These are phyloP conservation scores for Leptographium procerum DNA, from an alignment of 2,329 filamentous ascomycete species.

Conservation along the genomic window DNA sequence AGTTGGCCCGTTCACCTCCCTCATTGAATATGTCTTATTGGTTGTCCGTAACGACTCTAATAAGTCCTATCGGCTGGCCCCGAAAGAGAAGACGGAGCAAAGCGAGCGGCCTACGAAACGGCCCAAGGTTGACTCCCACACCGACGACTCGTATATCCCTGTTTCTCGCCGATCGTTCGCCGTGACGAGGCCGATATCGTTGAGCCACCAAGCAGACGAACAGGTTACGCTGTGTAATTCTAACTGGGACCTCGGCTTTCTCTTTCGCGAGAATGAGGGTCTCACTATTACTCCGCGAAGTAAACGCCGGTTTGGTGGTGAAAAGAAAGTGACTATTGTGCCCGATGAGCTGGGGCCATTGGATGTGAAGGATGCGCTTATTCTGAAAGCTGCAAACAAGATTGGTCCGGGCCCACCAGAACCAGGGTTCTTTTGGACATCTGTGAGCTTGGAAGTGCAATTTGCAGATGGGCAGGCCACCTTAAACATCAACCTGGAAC, in stretches of 20 bases:
- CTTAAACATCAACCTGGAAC: slow-evolving; percentile 11
- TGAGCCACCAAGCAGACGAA: neutral
- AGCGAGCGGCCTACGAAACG: slow-evolving; percentile 11
- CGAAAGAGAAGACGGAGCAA: neutral
- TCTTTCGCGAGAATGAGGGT: neutral
- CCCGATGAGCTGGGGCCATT: neutral
- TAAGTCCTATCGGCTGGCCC: neutral
- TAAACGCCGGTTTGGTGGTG: neutral
- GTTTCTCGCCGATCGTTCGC: slow-evolving; percentile 9
- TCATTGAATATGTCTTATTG: neutral
- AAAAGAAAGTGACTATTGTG: neutral
- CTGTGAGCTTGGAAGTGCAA: slow-evolving; percentile 3
- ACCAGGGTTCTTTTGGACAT: slow-evolving; percentile 8
- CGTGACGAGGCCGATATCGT: neutral
- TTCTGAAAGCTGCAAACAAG: slow-evolving; percentile 2
- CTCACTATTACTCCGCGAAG: neutral
- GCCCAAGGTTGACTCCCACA: neutral
- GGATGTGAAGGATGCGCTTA: neutral
- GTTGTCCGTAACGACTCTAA: neutral
- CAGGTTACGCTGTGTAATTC: neutral
- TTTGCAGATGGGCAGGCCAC: neutral
- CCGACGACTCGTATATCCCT: slow-evolving; percentile 5
- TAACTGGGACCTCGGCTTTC: neutral
- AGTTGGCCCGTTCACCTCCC: neutral
- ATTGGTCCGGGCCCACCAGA: neutral